Conservation (phyloP, 345 rosid genomes). For the Punica granatum region DNA sequence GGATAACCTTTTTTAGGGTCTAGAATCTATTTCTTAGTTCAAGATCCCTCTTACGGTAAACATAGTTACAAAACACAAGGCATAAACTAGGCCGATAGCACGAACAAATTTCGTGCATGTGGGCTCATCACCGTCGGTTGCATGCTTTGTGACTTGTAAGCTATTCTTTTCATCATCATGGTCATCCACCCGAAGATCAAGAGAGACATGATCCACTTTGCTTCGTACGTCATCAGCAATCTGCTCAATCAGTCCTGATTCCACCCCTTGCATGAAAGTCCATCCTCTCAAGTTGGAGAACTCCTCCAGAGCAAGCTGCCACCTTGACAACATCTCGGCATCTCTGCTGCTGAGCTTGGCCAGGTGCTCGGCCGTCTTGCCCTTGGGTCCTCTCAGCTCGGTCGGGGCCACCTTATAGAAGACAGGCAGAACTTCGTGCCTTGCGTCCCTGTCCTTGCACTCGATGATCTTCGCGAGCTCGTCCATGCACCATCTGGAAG, state of each 20-base stretch:
- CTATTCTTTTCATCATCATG: no score
- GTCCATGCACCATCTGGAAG: neutral
- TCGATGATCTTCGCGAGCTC: neutral
- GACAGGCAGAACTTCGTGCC: neutral
- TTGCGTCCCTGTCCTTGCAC: neutral
- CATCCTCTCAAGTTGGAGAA: neutral
- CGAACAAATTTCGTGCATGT: no score
- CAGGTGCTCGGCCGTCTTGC: neutral
- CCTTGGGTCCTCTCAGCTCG: neutral
- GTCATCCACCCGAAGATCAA: neutral
- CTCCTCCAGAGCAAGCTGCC: neutral
- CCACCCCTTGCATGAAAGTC: neutral
- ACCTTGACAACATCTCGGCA: neutral
- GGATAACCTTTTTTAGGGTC: no score
- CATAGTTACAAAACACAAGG: no score
- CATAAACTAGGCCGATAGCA: no score
- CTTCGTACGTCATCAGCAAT: neutral
- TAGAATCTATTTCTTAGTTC: no score
- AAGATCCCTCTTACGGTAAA: no score
- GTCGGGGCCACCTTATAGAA: neutral
- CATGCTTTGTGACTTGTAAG: neutral
- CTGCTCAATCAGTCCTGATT: neutral
- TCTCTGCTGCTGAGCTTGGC: neutral
- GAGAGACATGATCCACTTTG: neutral
- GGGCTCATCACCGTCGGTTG: no score